Conservation (phyloP, 768 basidiomycete species). For the Strobilomyces echinocephalus region DNA sequence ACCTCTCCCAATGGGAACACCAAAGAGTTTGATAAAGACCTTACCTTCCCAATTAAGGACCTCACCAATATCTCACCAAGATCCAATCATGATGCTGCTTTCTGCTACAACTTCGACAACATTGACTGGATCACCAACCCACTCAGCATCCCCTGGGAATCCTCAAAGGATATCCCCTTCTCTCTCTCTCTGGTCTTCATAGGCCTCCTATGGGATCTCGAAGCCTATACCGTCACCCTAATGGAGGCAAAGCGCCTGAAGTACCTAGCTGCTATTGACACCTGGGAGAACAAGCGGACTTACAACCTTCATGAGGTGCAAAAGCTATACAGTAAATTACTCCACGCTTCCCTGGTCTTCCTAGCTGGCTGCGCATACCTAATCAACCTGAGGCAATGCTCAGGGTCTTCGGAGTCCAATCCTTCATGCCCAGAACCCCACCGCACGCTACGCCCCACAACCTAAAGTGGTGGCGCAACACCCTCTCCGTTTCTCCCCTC, state of each 20-base stretch:
- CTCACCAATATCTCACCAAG: fast-evolving
- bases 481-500: too few relatives aligned
- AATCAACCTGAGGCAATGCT: conserved; percentile 31
- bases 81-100: fast-evolving
- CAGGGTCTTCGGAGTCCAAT: conserved; percentile 17
- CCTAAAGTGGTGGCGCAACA: not conserved
- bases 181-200: not conserved
- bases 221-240: fast-evolving
- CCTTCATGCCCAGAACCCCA: not conserved
- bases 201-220: not conserved
- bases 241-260: not conserved
- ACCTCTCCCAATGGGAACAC: not conserved
- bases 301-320: too few relatives aligned
- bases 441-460: not conserved
- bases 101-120: not conserved
- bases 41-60: not conserved
- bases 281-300: too few relatives aligned
- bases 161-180: conserved; percentile 1
- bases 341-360: conserved; percentile 30
- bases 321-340: not conserved
- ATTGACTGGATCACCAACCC: not conserved
- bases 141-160: not conserved
- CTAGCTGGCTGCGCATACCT: conserved; percentile 22
- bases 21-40: not conserved
- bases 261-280: too few relatives aligned